Base-by-base conservation (phyloP, 495 filamentous ascomycete genomes). In the Ramalina intermedia region DNA sequence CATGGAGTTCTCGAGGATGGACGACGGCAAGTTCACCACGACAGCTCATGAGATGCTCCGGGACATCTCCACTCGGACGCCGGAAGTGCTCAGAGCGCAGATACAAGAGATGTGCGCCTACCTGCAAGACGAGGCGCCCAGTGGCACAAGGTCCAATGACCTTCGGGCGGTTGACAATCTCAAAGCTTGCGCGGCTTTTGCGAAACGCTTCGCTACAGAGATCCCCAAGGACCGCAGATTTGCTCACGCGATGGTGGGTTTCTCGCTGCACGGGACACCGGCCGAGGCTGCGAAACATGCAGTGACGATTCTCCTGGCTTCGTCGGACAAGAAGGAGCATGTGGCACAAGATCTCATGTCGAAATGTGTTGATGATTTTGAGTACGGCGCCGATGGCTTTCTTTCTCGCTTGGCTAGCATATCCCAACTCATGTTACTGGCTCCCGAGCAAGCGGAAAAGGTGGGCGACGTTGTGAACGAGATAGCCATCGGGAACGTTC, bases 121-220 rank as follows among this genome's bases (percentile, higher is more conserved):
- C 36, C 71, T 99, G 7, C 77, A 85, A 55, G 77, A 84, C 18
- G 78, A 87, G 58, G 84, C 87, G 6, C 90, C 91, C 3, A 79
- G 74, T 14, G 63, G 68, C 13, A 72, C 71, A n/a, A 75, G 74
- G 24, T 55, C 74, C 2, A 84, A 85, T 46, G 80, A 85, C 47
- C 55, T 75, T 2, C 68, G 75, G 2, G 80, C 84, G 9, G 85
- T 88, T 17, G 86, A 94, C 60, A 90, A 87, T 6, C 71, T 99
- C 49, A 95, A 93, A 61, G 90, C 91, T 6, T 94, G 88, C 57
- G 82, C 88, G 7, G 82, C 82, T 3, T 96, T 94, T 61, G 87
- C 89, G 8, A 80, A 76, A 54, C 85, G 78, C 54, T 87, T 90
- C 50, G 83, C 89, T 0, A 74, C 78, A 17, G 89, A 96, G 41